A percentile compares a stretch with the other conserved stretches of the same genome.
Evolutionary conservation across 2,329 filamentous ascomycete genomes (phyloP).

Genomic region (Cercospora citrullina): DNA sequence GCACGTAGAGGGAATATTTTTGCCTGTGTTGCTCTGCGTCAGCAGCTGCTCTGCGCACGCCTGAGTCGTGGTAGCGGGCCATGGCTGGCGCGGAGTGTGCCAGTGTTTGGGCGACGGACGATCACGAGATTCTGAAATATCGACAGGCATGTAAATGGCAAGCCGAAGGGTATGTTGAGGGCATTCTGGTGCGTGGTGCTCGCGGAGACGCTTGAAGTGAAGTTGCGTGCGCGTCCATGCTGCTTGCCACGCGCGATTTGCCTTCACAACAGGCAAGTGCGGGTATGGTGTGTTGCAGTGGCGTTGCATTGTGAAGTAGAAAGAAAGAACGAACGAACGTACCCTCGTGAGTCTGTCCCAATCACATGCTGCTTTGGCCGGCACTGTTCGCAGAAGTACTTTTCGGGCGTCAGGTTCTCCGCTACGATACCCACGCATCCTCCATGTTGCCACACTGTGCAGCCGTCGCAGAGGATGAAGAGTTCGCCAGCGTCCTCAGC

Average conservation of each 20-base stretch:
- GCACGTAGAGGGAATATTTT: conserved; percentile 64
- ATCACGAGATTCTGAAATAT: neutral
- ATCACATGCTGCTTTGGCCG: conserved; percentile 88
- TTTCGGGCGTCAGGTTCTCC: conserved; percentile 86
- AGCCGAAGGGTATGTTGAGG: neutral
- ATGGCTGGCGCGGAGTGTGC: conserved; percentile 12
- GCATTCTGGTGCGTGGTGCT: conserved; percentile 8
- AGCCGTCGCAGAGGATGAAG: conserved; percentile 96
- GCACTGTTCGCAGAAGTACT: conserved; percentile 97
- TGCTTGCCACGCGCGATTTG: neutral
- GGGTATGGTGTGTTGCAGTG: conserved; percentile 6
- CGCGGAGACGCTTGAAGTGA: neutral
- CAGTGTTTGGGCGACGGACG: neutral
- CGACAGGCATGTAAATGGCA: neutral
- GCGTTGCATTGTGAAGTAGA: neutral
- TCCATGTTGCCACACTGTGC: conserved; percentile 98
- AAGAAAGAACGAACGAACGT: conserved; percentile 48
- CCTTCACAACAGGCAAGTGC: neutral
- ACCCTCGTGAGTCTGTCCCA: conserved; percentile 80
- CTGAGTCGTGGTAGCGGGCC: conserved; percentile 34
- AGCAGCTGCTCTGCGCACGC: conserved; percentile 32
- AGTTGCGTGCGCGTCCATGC: neutral
- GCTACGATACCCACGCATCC: conserved; percentile 97
- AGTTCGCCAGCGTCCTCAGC: conserved; percentile 88
- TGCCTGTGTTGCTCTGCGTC: conserved; percentile 49